A percentile compares a stretch with the other conserved stretches of the same genome.
phyloP scores from a whole-genome alignment of 2,329 filamentous ascomycete genomes.

The Colletotrichum scovillei region DNA sequence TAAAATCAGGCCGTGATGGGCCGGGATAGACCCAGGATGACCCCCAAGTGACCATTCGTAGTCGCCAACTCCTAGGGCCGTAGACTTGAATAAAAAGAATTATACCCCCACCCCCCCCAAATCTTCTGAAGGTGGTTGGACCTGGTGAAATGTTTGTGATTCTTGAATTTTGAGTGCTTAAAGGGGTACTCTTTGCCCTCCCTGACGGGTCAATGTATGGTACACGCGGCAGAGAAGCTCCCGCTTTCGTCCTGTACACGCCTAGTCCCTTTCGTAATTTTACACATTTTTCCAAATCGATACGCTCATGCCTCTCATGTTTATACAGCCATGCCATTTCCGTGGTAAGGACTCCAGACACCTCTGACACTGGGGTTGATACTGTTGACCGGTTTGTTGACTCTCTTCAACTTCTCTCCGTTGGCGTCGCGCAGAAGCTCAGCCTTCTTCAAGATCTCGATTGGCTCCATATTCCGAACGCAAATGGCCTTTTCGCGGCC shows the following conservation, averaged over 20 bases:
- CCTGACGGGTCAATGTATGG: constrained; percentile 22
- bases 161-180: constrained; percentile 10
- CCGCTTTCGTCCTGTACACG: constrained; percentile 7
- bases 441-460: constrained; percentile 84
- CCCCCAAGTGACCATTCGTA: background rate
- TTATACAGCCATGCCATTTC: constrained; percentile 66
- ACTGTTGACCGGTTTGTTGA: constrained; percentile 73
- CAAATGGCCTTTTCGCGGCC: constrained; percentile 87
- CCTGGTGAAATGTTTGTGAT: background rate
- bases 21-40: background rate
- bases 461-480: constrained; percentile 84
- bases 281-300: constrained; percentile 22
- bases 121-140: background rate
- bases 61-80: background rate
- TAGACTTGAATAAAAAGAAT: constrained; percentile 5
- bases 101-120: constrained; percentile 20
- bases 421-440: constrained; percentile 78
- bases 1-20: constrained; percentile 9
- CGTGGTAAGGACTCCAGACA: constrained; percentile 78
- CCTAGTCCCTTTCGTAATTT: constrained; percentile 16
- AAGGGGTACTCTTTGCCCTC: constrained; percentile 19
- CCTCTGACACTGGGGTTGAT: constrained; percentile 75
- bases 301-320: background rate
- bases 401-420: constrained; percentile 76
- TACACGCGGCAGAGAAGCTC: constrained; percentile 26